phyloP scores from a whole-genome alignment of 2,329 filamentous ascomycete species.

The Xylariaceae sp. region DNA sequence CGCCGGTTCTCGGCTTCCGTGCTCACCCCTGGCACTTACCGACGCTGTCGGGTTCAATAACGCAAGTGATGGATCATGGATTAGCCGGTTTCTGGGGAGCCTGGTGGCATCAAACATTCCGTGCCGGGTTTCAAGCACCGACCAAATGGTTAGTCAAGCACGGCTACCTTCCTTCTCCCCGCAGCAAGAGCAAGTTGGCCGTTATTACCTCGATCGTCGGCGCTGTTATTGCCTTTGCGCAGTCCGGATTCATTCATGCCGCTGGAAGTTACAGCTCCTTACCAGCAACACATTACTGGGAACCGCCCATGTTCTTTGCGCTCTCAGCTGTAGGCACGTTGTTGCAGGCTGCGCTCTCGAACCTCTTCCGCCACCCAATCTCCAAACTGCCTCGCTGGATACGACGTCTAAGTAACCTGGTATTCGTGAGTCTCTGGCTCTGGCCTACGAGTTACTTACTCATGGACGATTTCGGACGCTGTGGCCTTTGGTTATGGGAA shows the following conservation, averaged over 20 bases:
- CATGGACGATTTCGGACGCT: conserved; percentile 68
- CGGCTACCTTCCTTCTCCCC: conserved; percentile 45
- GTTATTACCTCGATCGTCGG: conserved; percentile 34
- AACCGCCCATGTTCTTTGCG: conserved; percentile 64
- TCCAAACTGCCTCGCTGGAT: conserved; percentile 40
- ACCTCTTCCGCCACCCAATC: not conserved
- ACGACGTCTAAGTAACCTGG: conserved; percentile 52
- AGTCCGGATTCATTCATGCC: conserved; percentile 66
- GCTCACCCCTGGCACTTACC: conserved; percentile 50
- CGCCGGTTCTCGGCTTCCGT: conserved; percentile 47
- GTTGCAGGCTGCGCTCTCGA: conserved; percentile 43
- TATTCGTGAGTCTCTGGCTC: conserved; percentile 62
- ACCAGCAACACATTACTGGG: conserved; percentile 46
- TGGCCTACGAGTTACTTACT: conserved; percentile 59
- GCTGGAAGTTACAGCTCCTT: conserved; percentile 63
- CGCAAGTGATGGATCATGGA: conserved; percentile 59
- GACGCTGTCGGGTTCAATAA: conserved; percentile 50
- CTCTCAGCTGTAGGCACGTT: conserved; percentile 62
- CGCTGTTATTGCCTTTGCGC: conserved; percentile 52
- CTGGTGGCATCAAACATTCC: conserved; percentile 87
- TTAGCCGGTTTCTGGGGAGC: conserved; percentile 76
- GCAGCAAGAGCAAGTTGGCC: conserved; percentile 38
- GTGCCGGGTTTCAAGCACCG: conserved; percentile 55
- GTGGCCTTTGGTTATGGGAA: conserved; percentile 75
- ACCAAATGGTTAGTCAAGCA: conserved; percentile 15